Evolutionary conservation across 176 grass and related monocot species (phyloP), one percentile per base, ranked within the genome.

Genomic region (Alloteropsis semialata): DNA sequence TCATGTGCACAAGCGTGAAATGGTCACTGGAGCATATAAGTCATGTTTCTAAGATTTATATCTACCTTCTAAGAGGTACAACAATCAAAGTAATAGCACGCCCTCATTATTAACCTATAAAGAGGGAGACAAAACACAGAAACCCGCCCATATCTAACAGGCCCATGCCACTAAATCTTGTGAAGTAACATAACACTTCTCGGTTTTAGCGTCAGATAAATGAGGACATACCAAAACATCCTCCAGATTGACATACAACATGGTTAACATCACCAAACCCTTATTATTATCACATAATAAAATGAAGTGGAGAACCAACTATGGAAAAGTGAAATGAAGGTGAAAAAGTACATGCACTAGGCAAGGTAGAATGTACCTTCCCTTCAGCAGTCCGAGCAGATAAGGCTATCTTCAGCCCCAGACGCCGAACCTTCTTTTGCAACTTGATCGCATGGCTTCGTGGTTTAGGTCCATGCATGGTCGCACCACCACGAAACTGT

Each of bases 381-480:
- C 93, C 93, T 79, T 99, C 93, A 58, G 91, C 91, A 2, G 82
- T 92, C n/a, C 93, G 72, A 84, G 96, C 96, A 75, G 96, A 99
- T 43, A 99, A 80, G 9, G 96, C 93, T 59, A 99, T 93, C 84
- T 99, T 99, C 51, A 94, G 85, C 67, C 96, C 96, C 46, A 99
- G 73, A 25, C 91, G 93, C 2, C 89, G 64, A 36, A 99, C 91
- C 84, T 99, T 99, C 93, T 99, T 96, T 66, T 92, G 93, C 54
- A 91, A 79, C 77, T 99, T 99, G 81, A 96, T 88, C 4, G 93
- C 91, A 90, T 99, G 97, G 74, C 93, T 99, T 77, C 97, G 80
- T 85, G 97, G 97, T 86, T 99, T 95, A 70, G 97, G 97, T 12
- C 93, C 97, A 96, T 99, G 97, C 90, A 91, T 92, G 32, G 87